Evolutionary conservation across 495 filamentous ascomycete genomes (phyloP), one percentile per base, ranked within the genome.

Genomic region (Lasiosphaeria ovina): DNA sequence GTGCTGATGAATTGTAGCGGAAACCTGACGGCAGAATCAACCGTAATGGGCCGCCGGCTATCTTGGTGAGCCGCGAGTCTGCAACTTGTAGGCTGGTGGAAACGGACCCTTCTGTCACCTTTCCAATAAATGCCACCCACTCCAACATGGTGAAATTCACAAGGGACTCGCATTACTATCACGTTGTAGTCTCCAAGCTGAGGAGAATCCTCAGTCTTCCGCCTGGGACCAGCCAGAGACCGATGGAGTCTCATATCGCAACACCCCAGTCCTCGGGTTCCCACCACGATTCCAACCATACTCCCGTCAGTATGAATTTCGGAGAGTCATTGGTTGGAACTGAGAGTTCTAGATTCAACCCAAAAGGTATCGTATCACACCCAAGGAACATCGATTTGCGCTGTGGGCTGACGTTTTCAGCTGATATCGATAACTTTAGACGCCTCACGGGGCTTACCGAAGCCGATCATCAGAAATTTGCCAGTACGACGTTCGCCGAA

Each of bases 61-160:
- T 67, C n/a, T 54, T 67, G 51, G 65, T 67, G 14, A 52, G 55
- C 2, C 58, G 36, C 45, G 62, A 59, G 24, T 67, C 65, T 3
- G 65, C 65, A 24, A 67, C 65, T 42, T 55, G 62, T 11, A 57
- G 51, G 14, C 14, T 62, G 17, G 60, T 59, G 34, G n/a, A 35
- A 16, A 54, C 12, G 24, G 12, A 34, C 38, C 51, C 35, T 3
- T 17, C 12, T 40, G 50, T 34, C 6, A 60, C 58, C 16, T 64
- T 62, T 32, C 62, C 65, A 0, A 62, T 67, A 31, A 64, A 67
- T 10, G 55, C 63, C 33, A 59, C 55, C 14, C 65, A 67, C n/a
- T 67, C 65, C 0, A 33, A 58, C 9, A 64, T 67, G 45, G 65
- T 67, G 32, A 67, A 67, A 16, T 64, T 67, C 35, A 33, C 6